Base-by-base conservation (phyloP, 2,329 filamentous ascomycete genomes). In the Salinomyces thailandicus region DNA sequence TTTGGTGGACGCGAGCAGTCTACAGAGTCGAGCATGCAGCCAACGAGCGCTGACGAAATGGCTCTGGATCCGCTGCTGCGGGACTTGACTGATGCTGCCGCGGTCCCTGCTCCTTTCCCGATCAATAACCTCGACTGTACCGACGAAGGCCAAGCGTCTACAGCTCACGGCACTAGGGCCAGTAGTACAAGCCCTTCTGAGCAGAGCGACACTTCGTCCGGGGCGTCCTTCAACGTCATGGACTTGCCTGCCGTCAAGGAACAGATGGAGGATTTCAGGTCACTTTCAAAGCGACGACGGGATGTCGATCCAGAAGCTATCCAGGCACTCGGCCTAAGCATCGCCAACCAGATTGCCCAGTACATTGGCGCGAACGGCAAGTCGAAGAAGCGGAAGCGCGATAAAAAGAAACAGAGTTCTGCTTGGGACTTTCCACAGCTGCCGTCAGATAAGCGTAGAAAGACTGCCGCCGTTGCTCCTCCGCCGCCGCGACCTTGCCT, bases 341-440 rank as follows among this genome's bases (percentile, higher is more conserved):
- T 60, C 28, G 58, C 57, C 6, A 48, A 49, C 13, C 54, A 58
- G 35, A 50, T 61, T 33, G 52, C 55, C 3, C 41, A 51, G 15
- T 50, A 55, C 28, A 55, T 59, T 39, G 27, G 40, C 33, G 32
- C 11, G 14, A 20, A 28, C n/a, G 32, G 32, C 20, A 37, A 36
- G 31, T 19, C 32, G 11, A 18, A 41, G 26, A 32, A 43, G 17
- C 18, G 18, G 34, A 31, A 31, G 36, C 8, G 27, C 34, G 33
- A 34, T 17, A 38, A 16, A 20, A 45, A 29, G 33, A 40, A 16
- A 6, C 42, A 35, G n/a, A 44, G 53, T 31, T 33, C 48, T n/a
- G 39, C 37, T 13, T 54, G 51, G 51, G 41, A 46, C 24, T 54
- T 46, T 42, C 50, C 52, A 6, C 44, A 49, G 30, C 39, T 52